Percentiles rank a stretch among this genome's conserved stretches.
Conservation (phyloP, 331 rosid genomes). For the Rhamnella rubrinervis region DNA sequence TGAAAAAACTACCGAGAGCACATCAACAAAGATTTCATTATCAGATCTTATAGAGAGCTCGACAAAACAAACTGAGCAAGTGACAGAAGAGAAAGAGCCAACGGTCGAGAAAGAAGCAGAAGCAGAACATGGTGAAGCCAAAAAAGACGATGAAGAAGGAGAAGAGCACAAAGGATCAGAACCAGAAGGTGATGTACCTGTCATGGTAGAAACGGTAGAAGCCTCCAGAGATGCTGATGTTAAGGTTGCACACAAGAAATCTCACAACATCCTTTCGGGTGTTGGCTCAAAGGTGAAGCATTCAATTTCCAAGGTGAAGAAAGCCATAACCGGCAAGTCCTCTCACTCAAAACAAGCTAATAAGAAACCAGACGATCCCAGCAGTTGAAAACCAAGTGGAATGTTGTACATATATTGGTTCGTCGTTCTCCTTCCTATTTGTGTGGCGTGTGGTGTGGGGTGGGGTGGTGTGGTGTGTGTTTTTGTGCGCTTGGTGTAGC, state of each 20-base stretch:
- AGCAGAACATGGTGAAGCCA: slow-evolving; percentile 18
- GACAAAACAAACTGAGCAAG: slow-evolving; percentile 20
- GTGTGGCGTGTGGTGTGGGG: neutral
- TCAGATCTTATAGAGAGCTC: slow-evolving; percentile 22
- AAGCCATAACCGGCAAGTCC: slow-evolving; percentile 62
- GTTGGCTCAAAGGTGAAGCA: slow-evolving; percentile 66
- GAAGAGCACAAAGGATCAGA: slow-evolving; percentile 22
- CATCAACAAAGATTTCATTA: slow-evolving; percentile 7
- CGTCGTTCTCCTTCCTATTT: neutral
- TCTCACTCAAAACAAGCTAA: slow-evolving; percentile 40
- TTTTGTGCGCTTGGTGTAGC: no score
- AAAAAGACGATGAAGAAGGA: slow-evolving; percentile 20
- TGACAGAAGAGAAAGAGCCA: slow-evolving; percentile 19
- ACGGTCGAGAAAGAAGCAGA: slow-evolving; percentile 15
- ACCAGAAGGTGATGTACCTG: slow-evolving; percentile 32
- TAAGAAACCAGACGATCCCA: slow-evolving; percentile 4
- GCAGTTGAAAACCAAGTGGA: slow-evolving; percentile 16
- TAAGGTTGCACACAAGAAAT: slow-evolving; percentile 46
- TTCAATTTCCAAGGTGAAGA: slow-evolving; percentile 71
- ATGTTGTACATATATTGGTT: neutral
- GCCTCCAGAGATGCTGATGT: slow-evolving; percentile 35
- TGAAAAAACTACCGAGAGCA: slow-evolving; percentile 9
- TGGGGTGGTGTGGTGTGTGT: slow-evolving; percentile 4
- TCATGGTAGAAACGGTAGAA: slow-evolving; percentile 40
- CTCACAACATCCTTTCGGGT: slow-evolving; percentile 44